Percentiles rank a stretch among this genome's conserved stretches.
Conservation (phyloP, 495 filamentous ascomycete genomes). For the Hypoxylon cercidicola region DNA sequence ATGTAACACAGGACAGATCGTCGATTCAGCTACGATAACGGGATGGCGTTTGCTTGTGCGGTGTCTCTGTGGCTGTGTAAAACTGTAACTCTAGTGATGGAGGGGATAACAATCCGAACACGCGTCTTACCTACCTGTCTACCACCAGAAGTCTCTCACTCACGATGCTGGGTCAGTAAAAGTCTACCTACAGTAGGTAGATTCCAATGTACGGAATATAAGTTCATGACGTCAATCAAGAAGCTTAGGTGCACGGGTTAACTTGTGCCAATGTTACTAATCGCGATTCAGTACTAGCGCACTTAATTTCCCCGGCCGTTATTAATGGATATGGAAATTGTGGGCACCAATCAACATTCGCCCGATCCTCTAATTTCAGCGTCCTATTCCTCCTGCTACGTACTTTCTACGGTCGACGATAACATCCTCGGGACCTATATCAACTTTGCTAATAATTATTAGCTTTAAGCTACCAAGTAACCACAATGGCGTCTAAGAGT, state of each 20-base stretch:
- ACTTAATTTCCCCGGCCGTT: slow-evolving; percentile 17
- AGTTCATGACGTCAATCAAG: slow-evolving; percentile 32
- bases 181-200: too few relatives aligned
- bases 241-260: slow-evolving; percentile 4
- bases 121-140: too few relatives aligned
- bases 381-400: background rate
- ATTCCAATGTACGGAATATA: too few relatives aligned
- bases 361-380: background rate
- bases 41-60: background rate
- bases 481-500: too few relatives aligned
- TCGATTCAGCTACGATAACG: slow-evolving; percentile 12
- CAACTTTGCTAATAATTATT: too few relatives aligned
- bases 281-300: slow-evolving; percentile 12
- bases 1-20: slow-evolving; percentile 30
- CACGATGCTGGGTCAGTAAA: too few relatives aligned
- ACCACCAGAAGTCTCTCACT: too few relatives aligned
- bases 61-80: background rate
- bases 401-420: too few relatives aligned
- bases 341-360: slow-evolving; percentile 38
- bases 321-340: slow-evolving; percentile 21
- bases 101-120: too few relatives aligned
- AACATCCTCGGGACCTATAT: too few relatives aligned
- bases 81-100: background rate
- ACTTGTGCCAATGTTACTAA: background rate
- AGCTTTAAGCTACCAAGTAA: too few relatives aligned